Percentiles rank a stretch among this genome's conserved stretches.
Evolutionary conservation across 495 filamentous ascomycete genomes (phyloP).

Genomic region (Penicillium atrosanguineum): DNA sequence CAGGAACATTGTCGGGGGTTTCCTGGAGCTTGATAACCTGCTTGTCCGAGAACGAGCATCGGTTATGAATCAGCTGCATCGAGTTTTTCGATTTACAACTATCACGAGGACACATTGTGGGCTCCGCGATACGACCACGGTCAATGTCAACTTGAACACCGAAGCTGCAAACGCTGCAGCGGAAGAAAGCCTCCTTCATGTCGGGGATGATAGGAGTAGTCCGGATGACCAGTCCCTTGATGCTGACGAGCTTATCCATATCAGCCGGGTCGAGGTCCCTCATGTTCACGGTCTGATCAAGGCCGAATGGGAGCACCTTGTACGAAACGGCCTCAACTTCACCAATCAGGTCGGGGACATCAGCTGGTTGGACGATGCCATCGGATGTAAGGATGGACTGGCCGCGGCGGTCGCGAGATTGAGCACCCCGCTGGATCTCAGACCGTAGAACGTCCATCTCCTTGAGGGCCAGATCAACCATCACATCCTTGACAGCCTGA

Average conservation of each 20-base stretch:
- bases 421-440: conserved; percentile 48
- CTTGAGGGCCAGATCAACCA: conserved; percentile 83
- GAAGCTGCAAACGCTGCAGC: conserved; percentile 88
- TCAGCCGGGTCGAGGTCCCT: conserved; percentile 88
- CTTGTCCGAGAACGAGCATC: conserved; percentile 92
- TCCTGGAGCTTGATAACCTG: conserved; percentile 99
- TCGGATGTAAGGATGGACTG: conserved; percentile 61
- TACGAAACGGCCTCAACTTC: conserved; percentile 72
- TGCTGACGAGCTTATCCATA: conserved; percentile 93
- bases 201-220: conserved; percentile 96
- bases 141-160: conserved; percentile 88
- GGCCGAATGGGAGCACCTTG: conserved; percentile 85
- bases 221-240: conserved; percentile 96
- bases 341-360: conserved; percentile 62
- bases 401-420: conserved; percentile 20
- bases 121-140: conserved; percentile 92
- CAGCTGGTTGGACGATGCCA: conserved; percentile 71
- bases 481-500: conserved; percentile 84
- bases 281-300: conserved; percentile 86
- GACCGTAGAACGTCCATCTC: conserved; percentile 70
- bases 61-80: conserved; percentile 98
- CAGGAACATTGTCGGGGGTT: conserved; percentile 89
- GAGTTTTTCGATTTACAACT: conserved; percentile 84
- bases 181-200: conserved; percentile 97
- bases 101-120: conserved; percentile 82